Evolutionary conservation across 2,329 filamentous ascomycete genomes (phyloP).

Genomic region (Grosmannia huntii): DNA sequence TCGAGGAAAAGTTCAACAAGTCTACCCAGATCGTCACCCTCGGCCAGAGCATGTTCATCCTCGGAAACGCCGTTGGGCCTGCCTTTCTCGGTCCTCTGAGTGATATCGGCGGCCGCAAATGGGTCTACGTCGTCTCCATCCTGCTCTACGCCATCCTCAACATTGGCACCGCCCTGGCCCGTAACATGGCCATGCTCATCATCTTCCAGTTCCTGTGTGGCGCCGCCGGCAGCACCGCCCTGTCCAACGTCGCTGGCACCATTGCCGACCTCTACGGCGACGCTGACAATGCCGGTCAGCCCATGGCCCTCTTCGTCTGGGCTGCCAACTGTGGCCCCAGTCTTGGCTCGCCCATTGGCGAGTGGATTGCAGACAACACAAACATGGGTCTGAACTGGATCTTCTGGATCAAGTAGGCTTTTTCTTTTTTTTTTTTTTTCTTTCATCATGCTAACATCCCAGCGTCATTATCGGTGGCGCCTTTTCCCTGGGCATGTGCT

Average conservation of each 20-base stretch:
- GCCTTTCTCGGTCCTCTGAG: constrained; percentile 5
- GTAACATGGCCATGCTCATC: constrained; percentile 7
- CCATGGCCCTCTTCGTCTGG: constrained; percentile 5
- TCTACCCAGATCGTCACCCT: constrained; percentile 3
- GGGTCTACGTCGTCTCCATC: constrained; percentile 6
- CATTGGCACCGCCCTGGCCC: constrained; percentile 5
- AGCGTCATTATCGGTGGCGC: constrained; percentile 7
- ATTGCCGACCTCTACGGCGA: constrained; percentile 6
- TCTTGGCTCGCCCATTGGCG: constrained; percentile 5
- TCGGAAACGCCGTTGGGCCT: constrained; percentile 5
- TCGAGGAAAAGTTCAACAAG: constrained; percentile 3
- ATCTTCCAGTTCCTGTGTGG: constrained; percentile 8
- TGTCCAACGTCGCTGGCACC: constrained; percentile 6
- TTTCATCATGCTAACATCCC: neutral
- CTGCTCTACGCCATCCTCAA: constrained; percentile 5
- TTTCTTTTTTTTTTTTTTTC: neutral
- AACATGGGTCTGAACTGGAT: constrained; percentile 7
- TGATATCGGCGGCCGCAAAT: constrained; percentile 6
- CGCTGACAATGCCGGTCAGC: constrained; percentile 6
- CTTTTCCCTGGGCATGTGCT: constrained; percentile 2
- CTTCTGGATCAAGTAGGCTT: constrained; percentile 7
- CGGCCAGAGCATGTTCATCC: constrained; percentile 6
- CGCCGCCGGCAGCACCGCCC: constrained; percentile 5
- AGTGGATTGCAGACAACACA: constrained; percentile 6
- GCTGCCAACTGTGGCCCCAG: constrained; percentile 5